Evolutionary conservation across 306 rosid genomes (phyloP), one percentile per base, ranked within the genome.

Genomic region (Trifolium pratense): DNA sequence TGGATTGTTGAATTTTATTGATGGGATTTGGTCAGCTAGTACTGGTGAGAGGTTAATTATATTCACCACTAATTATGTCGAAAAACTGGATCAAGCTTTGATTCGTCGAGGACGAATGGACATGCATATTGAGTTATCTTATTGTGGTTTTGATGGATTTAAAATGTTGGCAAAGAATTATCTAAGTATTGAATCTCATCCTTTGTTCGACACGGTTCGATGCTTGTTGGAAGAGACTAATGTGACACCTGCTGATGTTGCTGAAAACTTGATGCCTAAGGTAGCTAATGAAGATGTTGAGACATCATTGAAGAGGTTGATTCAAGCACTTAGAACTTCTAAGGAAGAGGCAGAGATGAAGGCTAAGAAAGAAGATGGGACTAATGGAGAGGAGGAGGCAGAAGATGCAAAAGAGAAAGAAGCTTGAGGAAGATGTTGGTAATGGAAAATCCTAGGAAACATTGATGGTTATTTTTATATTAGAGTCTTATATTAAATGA

Each of bases 61-160:
- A 7, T 89, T 92, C 56, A 89, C 97, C 0, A 92, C 93, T 0
- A 92, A 92, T 29, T 74, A 78, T 49, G 84, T 81, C 21, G 93
- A 88, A 66, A 88, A 89, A 39, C 93, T 92, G 1, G 96, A 92
- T 51, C 84, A 89, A 5, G 96, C 97, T 9, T 55, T 92, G 16
- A 81, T 88, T 13, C 62, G 97, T 1, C 84, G 81, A 60, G 93
- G 97, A 21, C 76, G 97, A 72, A 89, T 92, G 92, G 92, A 92
- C 49, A 84, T 83, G 79, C 96, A 84, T 46, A 84, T 89, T 13
- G 92, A 92, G 23, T 37, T 89, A 65, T 79, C 93, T 0, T 87
- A 64, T n/a, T 89, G 96, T 60, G 31, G 72, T 1, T 88, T 85
- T 51, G 92, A 89, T 69, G 89, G 81, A 2, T 92, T 92, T 58